A percentile compares a stretch with the other conserved stretches of the same genome.
Evolutionary conservation across 495 filamentous ascomycete species (phyloP).

Genomic region (Lichina pygmaea): DNA sequence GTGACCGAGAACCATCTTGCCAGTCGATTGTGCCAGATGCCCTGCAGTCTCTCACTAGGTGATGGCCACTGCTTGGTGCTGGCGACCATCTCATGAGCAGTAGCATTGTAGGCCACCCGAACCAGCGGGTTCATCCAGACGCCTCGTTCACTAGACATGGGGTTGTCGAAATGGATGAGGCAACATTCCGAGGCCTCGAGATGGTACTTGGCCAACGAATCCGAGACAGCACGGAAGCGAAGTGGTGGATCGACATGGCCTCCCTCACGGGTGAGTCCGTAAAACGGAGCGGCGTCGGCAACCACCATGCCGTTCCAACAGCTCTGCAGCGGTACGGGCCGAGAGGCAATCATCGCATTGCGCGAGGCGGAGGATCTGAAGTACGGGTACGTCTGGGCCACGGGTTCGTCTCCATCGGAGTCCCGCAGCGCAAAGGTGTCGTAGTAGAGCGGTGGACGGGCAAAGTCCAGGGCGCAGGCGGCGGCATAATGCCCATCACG

Average conservation of each 20-base stretch:
- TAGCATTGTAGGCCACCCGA: constrained; percentile 38
- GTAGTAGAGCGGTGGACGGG: constrained; percentile 39
- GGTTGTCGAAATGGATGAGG: constrained; percentile 56
- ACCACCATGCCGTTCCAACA: constrained; percentile 71
- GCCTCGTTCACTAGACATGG: constrained; percentile 21
- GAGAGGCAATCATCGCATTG: constrained; percentile 22
- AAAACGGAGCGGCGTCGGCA: constrained; percentile 33
- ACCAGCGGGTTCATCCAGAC: constrained; percentile 59
- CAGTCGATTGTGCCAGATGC: constrained; percentile 31
- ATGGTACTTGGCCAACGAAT: constrained; percentile 36
- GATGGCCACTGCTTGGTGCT: neutral
- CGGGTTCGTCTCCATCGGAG: constrained; percentile 26
- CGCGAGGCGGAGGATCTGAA: constrained; percentile 36
- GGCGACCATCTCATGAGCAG: constrained; percentile 24
- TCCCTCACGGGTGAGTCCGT: constrained; percentile 5
- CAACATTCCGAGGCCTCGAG: constrained; percentile 67
- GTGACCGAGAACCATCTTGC: constrained; percentile 19
- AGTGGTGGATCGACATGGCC: constrained; percentile 11
- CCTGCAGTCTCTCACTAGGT: constrained; percentile 10
- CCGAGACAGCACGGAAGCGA: constrained; percentile 42
- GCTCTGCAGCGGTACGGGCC: constrained; percentile 38
- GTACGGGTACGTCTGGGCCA: constrained; percentile 50
- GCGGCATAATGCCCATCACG: constrained; percentile 49
- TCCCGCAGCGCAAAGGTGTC: constrained; percentile 75
- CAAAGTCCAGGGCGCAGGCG: constrained; percentile 59